A percentile compares a stretch with the other conserved stretches of the same genome.
These are phyloP conservation scores for Lactifluus piperatus DNA, from an alignment of 768 basidiomycete genomes.

Conservation along the genomic window DNA sequence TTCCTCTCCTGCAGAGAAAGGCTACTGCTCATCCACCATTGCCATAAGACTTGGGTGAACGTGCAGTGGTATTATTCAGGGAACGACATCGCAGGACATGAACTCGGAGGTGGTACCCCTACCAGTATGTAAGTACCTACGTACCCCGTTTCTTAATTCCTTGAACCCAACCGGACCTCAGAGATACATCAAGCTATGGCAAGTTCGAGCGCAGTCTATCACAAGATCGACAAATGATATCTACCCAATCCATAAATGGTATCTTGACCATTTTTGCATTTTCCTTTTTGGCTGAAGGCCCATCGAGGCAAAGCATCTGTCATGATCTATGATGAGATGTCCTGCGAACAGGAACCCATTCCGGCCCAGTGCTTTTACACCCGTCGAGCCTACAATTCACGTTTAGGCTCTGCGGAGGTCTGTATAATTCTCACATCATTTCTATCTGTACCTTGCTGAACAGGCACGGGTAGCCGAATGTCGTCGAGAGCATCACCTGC, in stretches of 20 bases:
- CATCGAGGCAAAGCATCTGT: constrained; percentile 5
- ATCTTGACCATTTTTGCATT: neutral
- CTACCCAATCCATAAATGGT: constrained; percentile 7
- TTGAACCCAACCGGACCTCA: neutral
- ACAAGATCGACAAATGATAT: constrained; percentile 2
- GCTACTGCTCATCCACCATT: neutral
- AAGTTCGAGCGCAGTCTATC: constrained; percentile 12
- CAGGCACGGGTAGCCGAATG: neutral
- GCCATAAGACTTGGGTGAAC: neutral
- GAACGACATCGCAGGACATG: constrained; percentile 1
- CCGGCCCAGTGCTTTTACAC: neutral
- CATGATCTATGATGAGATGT: neutral
- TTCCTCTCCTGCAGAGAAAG: neutral
- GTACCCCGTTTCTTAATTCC: neutral
- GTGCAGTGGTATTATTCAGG: constrained; percentile 10
- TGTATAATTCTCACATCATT: neutral
- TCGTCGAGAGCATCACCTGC: neutral
- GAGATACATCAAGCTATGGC: constrained; percentile 4
- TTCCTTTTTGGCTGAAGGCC: neutral
- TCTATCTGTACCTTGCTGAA: neutral
- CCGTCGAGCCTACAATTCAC: neutral
- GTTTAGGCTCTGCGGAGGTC: neutral
- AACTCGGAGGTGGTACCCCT: neutral
- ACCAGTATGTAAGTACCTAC: neutral
- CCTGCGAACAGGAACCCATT: constrained; percentile 3